A percentile compares a stretch with the other conserved stretches of the same genome.
Conservation (phyloP, 768 basidiomycete genomes). For the Rossbeevera mucosa region DNA sequence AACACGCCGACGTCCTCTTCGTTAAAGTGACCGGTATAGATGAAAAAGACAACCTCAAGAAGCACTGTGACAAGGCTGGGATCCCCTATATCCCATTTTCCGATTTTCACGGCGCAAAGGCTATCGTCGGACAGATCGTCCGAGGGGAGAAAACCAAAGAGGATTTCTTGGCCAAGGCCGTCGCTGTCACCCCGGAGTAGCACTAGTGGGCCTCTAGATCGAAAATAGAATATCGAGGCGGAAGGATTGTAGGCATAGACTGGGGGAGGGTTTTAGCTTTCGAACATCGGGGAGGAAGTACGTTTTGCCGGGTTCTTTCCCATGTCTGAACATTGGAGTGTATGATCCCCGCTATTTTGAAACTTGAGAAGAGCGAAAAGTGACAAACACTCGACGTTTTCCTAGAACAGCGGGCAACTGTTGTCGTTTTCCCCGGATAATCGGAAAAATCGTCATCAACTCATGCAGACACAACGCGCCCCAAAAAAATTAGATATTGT, state of each 20-base stretch:
- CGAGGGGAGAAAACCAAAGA: slow-evolving; percentile 45
- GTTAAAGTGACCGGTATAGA: slow-evolving; percentile 76
- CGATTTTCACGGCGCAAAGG: slow-evolving; percentile 61
- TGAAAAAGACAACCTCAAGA: slow-evolving; percentile 76
- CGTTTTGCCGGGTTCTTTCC: not conserved
- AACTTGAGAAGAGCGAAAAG: not conserved
- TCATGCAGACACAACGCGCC: not conserved
- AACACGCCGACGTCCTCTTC: slow-evolving; percentile 91
- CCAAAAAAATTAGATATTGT: not conserved
- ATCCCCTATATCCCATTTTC: slow-evolving; percentile 78
- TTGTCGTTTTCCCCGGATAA: not conserved
- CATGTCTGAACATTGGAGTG: not conserved
- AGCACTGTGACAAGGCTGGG: slow-evolving; percentile 72
- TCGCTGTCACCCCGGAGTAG: not conserved
- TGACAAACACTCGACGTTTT: not conserved
- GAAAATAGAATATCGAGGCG: not conserved
- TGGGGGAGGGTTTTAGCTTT: not conserved
- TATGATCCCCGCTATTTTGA: not conserved
- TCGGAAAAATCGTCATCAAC: not conserved
- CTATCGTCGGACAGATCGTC: slow-evolving; percentile 64
- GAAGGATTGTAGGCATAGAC: not conserved
- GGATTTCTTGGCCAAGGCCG: slow-evolving; percentile 17
- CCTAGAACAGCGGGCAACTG: not conserved
- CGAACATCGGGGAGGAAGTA: not conserved
- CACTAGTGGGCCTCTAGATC: not conserved